phyloP scores from a whole-genome alignment of 1,139 yeast species.

The Hansenula lynferdii region DNA sequence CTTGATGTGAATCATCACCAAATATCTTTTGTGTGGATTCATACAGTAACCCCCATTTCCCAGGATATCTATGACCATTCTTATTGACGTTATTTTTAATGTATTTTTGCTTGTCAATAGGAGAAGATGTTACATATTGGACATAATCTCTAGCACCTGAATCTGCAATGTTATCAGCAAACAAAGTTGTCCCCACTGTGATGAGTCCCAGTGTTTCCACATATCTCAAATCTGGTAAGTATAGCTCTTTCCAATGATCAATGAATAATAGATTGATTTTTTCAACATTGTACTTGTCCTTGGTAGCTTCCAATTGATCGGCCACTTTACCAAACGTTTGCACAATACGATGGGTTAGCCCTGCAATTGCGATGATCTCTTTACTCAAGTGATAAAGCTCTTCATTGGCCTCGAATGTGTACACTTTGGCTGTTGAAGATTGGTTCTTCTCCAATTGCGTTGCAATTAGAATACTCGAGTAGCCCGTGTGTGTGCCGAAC shows the following conservation, averaged over 20 bases:
- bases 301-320: conserved; percentile 25
- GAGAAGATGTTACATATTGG: conserved; percentile 34
- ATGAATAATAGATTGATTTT: conserved; percentile 34
- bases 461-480: conserved; percentile 33
- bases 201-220: conserved; percentile 37
- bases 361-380: conserved; percentile 27
- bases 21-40: too few species aligned
- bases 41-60: conserved; percentile 43
- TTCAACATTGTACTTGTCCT: conserved; percentile 17
- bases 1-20: too few species aligned
- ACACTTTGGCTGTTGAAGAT: conserved; percentile 22
- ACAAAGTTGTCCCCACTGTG: conserved; percentile 35
- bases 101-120: conserved; percentile 31
- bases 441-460: conserved; percentile 23
- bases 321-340: conserved; percentile 33
- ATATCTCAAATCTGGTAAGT: conserved; percentile 39
- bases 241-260: conserved; percentile 37
- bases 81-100: conserved; percentile 26
- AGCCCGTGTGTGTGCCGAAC: conserved; percentile 42
- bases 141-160: conserved; percentile 41
- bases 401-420: conserved; percentile 30
- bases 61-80: conserved; percentile 30
- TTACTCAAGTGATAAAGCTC: conserved; percentile 22
- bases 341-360: conserved; percentile 23
- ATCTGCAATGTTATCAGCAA: conserved; percentile 35